Conservation (phyloP, 768 basidiomycete species). For the Leccinum barrowsii region DNA sequence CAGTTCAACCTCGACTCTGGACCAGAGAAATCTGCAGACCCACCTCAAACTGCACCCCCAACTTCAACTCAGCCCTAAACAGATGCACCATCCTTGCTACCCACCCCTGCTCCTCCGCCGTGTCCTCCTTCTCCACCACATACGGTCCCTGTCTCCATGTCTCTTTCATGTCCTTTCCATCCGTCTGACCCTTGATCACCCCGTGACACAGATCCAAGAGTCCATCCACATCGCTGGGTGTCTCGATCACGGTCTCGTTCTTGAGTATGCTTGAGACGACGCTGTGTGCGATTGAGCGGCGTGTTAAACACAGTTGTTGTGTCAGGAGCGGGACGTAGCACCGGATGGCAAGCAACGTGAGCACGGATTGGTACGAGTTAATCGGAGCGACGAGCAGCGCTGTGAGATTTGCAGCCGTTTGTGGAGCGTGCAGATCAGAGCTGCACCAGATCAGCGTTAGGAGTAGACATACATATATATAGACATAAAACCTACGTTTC, state of each 20-base stretch:
- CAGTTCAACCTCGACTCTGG: too few relatives aligned
- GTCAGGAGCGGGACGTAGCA: constrained; percentile 81
- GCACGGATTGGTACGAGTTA: constrained; percentile 92
- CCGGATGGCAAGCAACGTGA: constrained; percentile 95
- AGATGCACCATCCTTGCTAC: constrained; percentile 77
- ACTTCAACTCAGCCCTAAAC: constrained; percentile 56
- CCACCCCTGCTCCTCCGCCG: constrained; percentile 99
- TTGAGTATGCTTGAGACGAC: constrained; percentile 92
- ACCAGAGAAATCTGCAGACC: neutral
- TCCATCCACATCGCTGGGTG: constrained; percentile 90
- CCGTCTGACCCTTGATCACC: constrained; percentile 82
- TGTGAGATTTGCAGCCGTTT: constrained; percentile 87
- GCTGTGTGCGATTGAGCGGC: constrained; percentile 91
- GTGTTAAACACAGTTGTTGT: constrained; percentile 87
- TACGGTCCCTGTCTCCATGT: constrained; percentile 57
- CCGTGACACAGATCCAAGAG: constrained; percentile 91
- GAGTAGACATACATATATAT: constrained; percentile 33
- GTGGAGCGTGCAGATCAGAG: constrained; percentile 87
- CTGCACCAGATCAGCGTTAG: constrained; percentile 34
- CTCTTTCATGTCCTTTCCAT: constrained; percentile 42
- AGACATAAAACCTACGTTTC: constrained; percentile 54
- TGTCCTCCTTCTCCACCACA: constrained; percentile 75
- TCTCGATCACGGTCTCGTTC: constrained; percentile 94
- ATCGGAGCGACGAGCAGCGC: constrained; percentile 91
- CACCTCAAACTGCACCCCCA: constrained; percentile 89